These are phyloP conservation scores for Carex cristatella DNA, from an alignment of 176 grass and related monocot genomes.

Conservation along the genomic window DNA sequence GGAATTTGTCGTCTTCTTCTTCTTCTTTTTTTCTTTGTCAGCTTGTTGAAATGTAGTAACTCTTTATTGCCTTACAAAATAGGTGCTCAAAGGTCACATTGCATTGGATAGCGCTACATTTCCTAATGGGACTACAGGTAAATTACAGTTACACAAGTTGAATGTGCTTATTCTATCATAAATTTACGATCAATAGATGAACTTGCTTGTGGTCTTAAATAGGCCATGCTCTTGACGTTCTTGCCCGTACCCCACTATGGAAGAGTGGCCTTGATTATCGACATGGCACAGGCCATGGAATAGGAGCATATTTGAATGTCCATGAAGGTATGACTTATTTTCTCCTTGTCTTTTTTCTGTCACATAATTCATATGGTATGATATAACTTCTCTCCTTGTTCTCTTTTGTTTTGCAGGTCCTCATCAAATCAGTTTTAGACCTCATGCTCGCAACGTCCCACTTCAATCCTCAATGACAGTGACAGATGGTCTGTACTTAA, in stretches of 20 bases:
- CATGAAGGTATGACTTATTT: slow-evolving; percentile 68
- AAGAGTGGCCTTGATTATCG: slow-evolving; percentile 88
- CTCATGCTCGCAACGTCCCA: slow-evolving; percentile 81
- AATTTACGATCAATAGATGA: background rate
- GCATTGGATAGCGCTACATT: slow-evolving; percentile 64
- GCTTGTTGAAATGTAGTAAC: background rate
- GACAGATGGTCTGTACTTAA: slow-evolving; percentile 63
- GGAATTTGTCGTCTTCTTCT: background rate
- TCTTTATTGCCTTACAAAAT: slow-evolving; percentile 26
- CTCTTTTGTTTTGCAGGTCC: slow-evolving; percentile 46
- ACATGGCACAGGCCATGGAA: slow-evolving; percentile 95
- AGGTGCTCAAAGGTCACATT: slow-evolving; percentile 89
- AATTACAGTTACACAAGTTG: slow-evolving; percentile 6
- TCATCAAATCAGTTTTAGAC: slow-evolving; percentile 96
- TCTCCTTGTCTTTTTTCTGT: slow-evolving; percentile 24
- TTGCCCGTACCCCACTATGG: slow-evolving; percentile 74
- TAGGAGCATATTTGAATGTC: slow-evolving; percentile 92
- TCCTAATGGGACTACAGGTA: slow-evolving; percentile 94
- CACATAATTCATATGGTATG: slow-evolving; percentile 17
- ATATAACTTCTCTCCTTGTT: background rate
- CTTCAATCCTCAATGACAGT: slow-evolving; percentile 98
- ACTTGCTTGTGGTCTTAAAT: background rate
- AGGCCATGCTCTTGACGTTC: slow-evolving; percentile 96
- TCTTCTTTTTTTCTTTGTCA: background rate
- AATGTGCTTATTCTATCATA: background rate